These are phyloP conservation scores for Verticillium tricorpus DNA, from an alignment of 2,329 filamentous ascomycete genomes.

Conservation along the genomic window DNA sequence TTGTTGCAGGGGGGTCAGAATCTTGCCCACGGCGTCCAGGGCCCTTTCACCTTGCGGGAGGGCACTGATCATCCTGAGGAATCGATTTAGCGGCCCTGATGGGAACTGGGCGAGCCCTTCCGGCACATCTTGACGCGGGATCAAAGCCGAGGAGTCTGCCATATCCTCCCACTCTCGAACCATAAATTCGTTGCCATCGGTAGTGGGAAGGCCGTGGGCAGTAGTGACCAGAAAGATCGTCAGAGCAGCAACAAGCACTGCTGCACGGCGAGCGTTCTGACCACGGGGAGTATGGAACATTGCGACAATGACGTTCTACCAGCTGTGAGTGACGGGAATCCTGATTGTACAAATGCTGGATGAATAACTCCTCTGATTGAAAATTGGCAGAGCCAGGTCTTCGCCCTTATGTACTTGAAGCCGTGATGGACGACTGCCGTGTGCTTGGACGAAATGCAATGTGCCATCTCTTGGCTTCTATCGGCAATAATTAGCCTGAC, in stretches of 20 bases:
- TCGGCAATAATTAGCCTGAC: background rate
- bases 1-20: slow-evolving; percentile 10
- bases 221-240: background rate
- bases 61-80: slow-evolving; percentile 7
- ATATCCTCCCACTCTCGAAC: background rate
- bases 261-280: background rate
- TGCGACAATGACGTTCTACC: background rate
- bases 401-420: background rate
- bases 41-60: slow-evolving; percentile 7
- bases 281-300: background rate
- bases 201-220: background rate
- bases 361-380: background rate
- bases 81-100: slow-evolving; percentile 5
- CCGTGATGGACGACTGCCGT: background rate
- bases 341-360: background rate
- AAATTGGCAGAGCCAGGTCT: background rate
- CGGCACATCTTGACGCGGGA: slow-evolving; percentile 4
- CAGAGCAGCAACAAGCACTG: background rate
- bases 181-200: background rate
- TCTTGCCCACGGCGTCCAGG: slow-evolving; percentile 2
- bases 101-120: slow-evolving; percentile 6
- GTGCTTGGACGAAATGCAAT: background rate
- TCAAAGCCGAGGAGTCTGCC: background rate
- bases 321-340: background rate
- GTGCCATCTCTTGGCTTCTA: background rate